Evolutionary conservation across 2,329 filamentous ascomycete genomes (phyloP), one percentile per base, ranked within the genome.

Genomic region (Diaporthe citriasiana): DNA sequence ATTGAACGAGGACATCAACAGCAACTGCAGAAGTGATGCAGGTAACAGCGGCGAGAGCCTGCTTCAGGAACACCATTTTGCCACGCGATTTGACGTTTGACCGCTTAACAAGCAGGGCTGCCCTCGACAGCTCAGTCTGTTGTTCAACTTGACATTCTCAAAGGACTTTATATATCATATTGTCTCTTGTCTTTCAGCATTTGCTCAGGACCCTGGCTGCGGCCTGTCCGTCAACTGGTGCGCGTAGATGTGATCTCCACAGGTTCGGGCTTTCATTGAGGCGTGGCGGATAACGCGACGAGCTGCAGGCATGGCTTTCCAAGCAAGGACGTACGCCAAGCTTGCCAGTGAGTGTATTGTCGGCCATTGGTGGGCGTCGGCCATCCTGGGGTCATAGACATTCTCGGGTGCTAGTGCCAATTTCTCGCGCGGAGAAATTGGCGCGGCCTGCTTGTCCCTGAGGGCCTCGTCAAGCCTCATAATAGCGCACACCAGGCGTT

Each of bases 1-100:
- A 60, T 27, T 71, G 59, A 35, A 77, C 75, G 9, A 47, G 33
- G 13, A 77, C 53, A 40, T 72, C 74, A 19, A 74, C 57, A n/a
- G 70, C 70, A 25, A 68, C 63, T 53, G 63, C 47, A 19, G 63
- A 68, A 53, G 63, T 45, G 19, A 68, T 8, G 33, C 33, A 68
- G 63, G 30, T 68, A 40, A 47, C 63, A 27, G 45, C 63, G n/a
- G 63, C 33, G 17, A 68, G 47, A 53, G 63, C 63, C 47, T 45
- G 63, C 47, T 68, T 53, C 15, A 68, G 47, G 63, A 53, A 53
- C 15, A 68, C 63, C 63, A 68, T 68, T 68, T 68, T 68, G 25
- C 63, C n/a, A 68, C 47, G 33, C 59, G 47, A 40, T 27, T 68
- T 5, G n/a, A 38, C 15, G n/a, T 7, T 53, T 68, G 33, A 27